Conservation (phyloP, 768 basidiomycete genomes). For the Boletus sp. region DNA sequence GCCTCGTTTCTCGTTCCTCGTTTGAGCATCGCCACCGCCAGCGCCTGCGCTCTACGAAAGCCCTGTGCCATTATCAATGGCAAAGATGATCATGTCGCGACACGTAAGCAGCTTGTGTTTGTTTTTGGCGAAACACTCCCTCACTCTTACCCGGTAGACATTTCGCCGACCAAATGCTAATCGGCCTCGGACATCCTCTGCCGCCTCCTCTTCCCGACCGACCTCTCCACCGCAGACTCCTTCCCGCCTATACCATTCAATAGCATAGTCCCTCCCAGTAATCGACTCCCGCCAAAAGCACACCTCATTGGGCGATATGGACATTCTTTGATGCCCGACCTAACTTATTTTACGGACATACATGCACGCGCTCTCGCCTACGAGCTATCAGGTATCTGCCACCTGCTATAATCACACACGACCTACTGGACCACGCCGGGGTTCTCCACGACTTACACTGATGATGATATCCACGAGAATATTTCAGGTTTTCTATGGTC, state of each 20-base stretch:
- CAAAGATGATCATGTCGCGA: conserved; percentile 52
- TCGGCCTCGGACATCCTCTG: conserved; percentile 23
- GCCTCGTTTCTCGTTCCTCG: background rate
- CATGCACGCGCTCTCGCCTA: conserved; percentile 20
- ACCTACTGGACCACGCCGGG: conserved; percentile 12
- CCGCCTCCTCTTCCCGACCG: conserved; percentile 16
- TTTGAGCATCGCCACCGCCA: conserved; percentile 12
- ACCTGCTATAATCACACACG: conserved; percentile 29
- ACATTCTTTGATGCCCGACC: conserved; percentile 3
- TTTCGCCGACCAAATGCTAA: conserved; percentile 33
- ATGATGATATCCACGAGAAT: conserved; percentile 27
- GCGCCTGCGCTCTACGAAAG: conserved; percentile 44
- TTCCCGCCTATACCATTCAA: conserved; percentile 32
- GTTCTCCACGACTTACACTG: conserved; percentile 22
- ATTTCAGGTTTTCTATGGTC: conserved; percentile 21
- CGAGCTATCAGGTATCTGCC: conserved; percentile 15
- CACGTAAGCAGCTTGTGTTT: conserved; percentile 35
- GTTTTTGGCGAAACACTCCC: background rate
- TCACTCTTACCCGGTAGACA: conserved; percentile 21
- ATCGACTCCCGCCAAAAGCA: conserved; percentile 18
- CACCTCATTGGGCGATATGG: conserved; percentile 10
- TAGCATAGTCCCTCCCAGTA: conserved; percentile 27
- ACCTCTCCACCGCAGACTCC: conserved; percentile 33
- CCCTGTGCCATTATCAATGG: conserved; percentile 45
- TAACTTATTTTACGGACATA: conserved; percentile 30